phyloP scores from a whole-genome alignment of 2,329 filamentous ascomycete species.

The Biscogniauxia sp. region DNA sequence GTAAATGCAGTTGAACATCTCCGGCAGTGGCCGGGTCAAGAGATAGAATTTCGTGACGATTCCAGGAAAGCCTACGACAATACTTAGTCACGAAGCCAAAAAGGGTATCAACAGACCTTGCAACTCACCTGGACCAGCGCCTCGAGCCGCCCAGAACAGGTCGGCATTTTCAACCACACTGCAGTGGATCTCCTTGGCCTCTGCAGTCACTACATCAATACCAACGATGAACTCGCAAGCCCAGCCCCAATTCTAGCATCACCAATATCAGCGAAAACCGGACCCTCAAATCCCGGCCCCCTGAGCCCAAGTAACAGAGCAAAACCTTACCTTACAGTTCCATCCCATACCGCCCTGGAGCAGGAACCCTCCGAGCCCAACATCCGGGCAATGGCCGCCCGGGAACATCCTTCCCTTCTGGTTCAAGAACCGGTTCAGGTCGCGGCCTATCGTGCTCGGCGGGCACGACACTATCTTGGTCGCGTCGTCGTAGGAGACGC shows the following conservation, averaged over 20 bases:
- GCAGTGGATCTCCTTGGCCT: slow-evolving; percentile 38
- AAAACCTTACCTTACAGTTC: slow-evolving; percentile 46
- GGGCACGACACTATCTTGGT: slow-evolving; percentile 41
- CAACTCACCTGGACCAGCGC: slow-evolving; percentile 41
- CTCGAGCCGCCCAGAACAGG: slow-evolving; percentile 48
- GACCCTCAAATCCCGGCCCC: neutral
- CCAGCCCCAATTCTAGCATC: slow-evolving; percentile 51
- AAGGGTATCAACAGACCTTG: neutral
- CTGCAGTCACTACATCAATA: slow-evolving; percentile 47
- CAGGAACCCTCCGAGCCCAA: slow-evolving; percentile 55
- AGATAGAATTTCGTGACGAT: slow-evolving; percentile 52
- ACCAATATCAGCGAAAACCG: neutral
- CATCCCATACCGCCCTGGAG: slow-evolving; percentile 58
- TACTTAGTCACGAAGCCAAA: neutral
- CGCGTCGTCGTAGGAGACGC: slow-evolving; percentile 37
- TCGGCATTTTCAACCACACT: slow-evolving; percentile 40
- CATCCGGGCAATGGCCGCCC: slow-evolving; percentile 55
- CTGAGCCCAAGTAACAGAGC: slow-evolving; percentile 7
- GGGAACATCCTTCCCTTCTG: slow-evolving; percentile 45
- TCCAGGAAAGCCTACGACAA: slow-evolving; percentile 46
- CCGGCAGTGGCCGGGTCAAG: slow-evolving; percentile 32
- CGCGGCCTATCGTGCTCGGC: slow-evolving; percentile 45
- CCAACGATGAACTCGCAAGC: slow-evolving; percentile 46
- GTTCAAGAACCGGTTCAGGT: slow-evolving; percentile 40
- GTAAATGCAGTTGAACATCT: slow-evolving; percentile 40